A percentile compares a stretch with the other conserved stretches of the same genome.
Conservation (phyloP, 805 yeast genomes). For the Candida namnaoensis region DNA sequence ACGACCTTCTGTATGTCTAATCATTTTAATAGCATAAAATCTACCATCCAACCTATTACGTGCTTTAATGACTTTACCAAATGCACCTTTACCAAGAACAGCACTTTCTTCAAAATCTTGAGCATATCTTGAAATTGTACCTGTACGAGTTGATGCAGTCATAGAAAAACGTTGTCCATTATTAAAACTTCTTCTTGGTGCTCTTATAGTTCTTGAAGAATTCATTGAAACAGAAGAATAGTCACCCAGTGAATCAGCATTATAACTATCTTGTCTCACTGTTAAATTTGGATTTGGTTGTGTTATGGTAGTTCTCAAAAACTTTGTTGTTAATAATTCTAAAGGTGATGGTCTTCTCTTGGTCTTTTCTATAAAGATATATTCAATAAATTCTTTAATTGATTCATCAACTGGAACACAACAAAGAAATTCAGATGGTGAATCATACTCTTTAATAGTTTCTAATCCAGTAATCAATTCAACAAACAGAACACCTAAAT, state of each 20-base stretch:
- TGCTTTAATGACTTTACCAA: slow-evolving; percentile 97
- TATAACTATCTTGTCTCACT: slow-evolving; percentile 4
- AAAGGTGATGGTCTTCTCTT: slow-evolving; percentile 75
- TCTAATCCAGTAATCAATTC: slow-evolving; percentile 57
- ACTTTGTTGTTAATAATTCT: slow-evolving; percentile 77
- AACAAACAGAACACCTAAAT: slow-evolving; percentile 70
- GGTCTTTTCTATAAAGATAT: slow-evolving; percentile 56
- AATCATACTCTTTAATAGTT: slow-evolving; percentile 41
- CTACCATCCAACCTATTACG: slow-evolving; percentile 90
- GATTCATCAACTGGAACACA: slow-evolving; percentile 40
- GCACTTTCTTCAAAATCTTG: slow-evolving; percentile 95
- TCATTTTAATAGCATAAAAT: slow-evolving; percentile 89
- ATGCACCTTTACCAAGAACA: slow-evolving; percentile 87
- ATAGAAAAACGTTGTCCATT: slow-evolving; percentile 27
- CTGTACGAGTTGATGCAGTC: slow-evolving; percentile 18
- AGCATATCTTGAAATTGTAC: slow-evolving; percentile 57
- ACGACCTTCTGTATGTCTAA: slow-evolving; percentile 73
- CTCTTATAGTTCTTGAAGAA: slow-evolving; percentile 4
- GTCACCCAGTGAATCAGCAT: slow-evolving; percentile 8
- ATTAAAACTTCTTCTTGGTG: slow-evolving; percentile 30
- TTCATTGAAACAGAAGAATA: slow-evolving; percentile 16
- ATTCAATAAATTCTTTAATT: slow-evolving; percentile 55
- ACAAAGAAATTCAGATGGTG: slow-evolving; percentile 57
- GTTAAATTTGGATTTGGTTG: slow-evolving; percentile 19
- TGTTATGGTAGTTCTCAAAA: slow-evolving; percentile 66